These are phyloP conservation scores for Podaxis carcinomalis DNA, from an alignment of 768 basidiomycete species.

Conservation along the genomic window DNA sequence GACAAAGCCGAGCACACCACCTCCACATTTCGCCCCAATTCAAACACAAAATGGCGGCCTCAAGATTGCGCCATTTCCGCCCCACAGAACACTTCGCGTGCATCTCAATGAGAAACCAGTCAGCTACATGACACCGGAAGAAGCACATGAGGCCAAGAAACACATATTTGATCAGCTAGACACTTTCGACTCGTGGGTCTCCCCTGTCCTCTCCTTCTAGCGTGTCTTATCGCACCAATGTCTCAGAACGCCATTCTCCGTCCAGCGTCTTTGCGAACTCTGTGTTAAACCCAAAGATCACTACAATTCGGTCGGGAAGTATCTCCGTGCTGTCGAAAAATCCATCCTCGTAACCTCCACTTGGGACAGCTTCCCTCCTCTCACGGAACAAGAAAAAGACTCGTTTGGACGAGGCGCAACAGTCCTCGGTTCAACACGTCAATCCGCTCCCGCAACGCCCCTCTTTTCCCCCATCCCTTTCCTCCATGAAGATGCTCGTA, in stretches of 20 bases:
- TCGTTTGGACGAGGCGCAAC: conserved; percentile 36
- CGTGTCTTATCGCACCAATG: conserved; percentile 4
- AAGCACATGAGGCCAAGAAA: conserved; percentile 54
- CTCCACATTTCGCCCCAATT: conserved; percentile 38
- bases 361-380: conserved; percentile 63
- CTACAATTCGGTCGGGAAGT: conserved; percentile 81
- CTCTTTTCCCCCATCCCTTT: conserved; percentile 88
- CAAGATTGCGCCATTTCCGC: conserved; percentile 70
- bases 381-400: conserved; percentile 33
- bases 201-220: neutral
- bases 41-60: conserved; percentile 53
- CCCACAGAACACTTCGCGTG: conserved; percentile 44
- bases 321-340: conserved; percentile 82
- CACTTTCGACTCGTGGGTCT: conserved; percentile 67
- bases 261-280: conserved; percentile 86
- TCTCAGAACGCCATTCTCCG: conserved; percentile 72
- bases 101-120: conserved; percentile 52
- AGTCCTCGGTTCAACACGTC: conserved; percentile 40
- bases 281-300: conserved; percentile 62
- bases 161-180: conserved; percentile 62
- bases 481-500: conserved; percentile 77
- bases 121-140: conserved; percentile 54
- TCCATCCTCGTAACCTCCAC: conserved; percentile 81
- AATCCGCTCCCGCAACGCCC: conserved; percentile 68
- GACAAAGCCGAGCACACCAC: conserved; percentile 29